Base-by-base conservation (phyloP, 805 yeast genomes). In the Kluyveromyces nonfermentans region DNA sequence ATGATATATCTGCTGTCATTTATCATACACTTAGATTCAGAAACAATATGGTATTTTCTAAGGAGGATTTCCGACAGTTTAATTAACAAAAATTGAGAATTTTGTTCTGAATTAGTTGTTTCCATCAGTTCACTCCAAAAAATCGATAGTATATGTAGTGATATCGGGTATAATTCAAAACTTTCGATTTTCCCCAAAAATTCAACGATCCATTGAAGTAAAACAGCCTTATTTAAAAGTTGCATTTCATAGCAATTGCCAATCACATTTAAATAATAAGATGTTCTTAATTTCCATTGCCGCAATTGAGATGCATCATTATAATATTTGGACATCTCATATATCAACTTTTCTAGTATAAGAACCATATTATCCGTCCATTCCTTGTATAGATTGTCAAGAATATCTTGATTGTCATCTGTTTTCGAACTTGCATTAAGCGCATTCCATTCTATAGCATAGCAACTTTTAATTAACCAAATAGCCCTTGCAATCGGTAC, bases 381-480 rank as follows among this genome's bases (percentile, higher is more conserved):
- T 57, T 87, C 96, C 46, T 76, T 77, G 16, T 82, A 68, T 87
- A 96, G 82, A 39, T 72, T 75, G 19, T 65, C 60, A 46, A 80
- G 83, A 25, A 33, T 36, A 1, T 59, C 46, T 5, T 60, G 36
- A 14, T 40, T 18, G 38, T 46, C 34, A 33, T 48, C 53, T 20
- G 50, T 42, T 32, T 43, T 44, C 4, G 49, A 45, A 39, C 51
- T 55, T 1, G 44, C 40, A 17, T 42, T 41, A 31, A 56, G 41
- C 2, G 50, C 40, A 35, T 59, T 56, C 59, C 66, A 52, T 66
- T 87, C 96, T 49, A 88, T 84, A 10, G 85, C 80, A 19, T 89
- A 80, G 2, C 89, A 86, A 61, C 96, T 86, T 50, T 85, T 78
- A 3, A 90, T 83, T 47, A 93, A 74, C 98, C 98, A 90, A 2